These are phyloP conservation scores for Aristolochia fimbriata DNA, from an alignment of 164 flowering plant genomes.

Conservation along the genomic window DNA sequence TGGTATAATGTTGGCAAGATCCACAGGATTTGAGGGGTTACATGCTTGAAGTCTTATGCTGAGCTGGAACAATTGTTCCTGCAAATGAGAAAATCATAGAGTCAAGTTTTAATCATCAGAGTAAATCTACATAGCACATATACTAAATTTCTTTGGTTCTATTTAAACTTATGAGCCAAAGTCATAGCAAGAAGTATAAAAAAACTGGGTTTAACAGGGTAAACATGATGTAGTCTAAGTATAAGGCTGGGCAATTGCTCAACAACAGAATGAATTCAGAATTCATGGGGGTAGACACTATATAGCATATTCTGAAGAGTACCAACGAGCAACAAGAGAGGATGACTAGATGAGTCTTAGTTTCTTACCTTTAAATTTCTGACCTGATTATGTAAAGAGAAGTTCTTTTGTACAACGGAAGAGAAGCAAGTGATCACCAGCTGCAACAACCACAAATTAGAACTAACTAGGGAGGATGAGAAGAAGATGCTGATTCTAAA, in stretches of 20 bases:
- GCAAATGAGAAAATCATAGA: slow-evolving; percentile 10
- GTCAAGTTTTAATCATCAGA: neutral
- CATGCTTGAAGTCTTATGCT: slow-evolving; percentile 30
- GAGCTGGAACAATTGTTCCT: slow-evolving; percentile 40
- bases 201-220: too few species aligned
- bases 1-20: slow-evolving; percentile 9
- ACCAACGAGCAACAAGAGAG: neutral
- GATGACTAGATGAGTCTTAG: neutral
- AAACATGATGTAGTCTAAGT: neutral
- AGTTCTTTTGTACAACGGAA: slow-evolving; percentile 54
- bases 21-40: slow-evolving; percentile 18
- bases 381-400: slow-evolving; percentile 38
- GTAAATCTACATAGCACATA: neutral
- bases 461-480: neutral
- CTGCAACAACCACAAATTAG: slow-evolving; percentile 37
- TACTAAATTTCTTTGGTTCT: neutral
- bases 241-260: neutral
- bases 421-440: slow-evolving; percentile 58
- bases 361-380: slow-evolving; percentile 41
- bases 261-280: neutral
- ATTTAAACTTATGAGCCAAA: neutral
- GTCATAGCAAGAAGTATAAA: neutral
- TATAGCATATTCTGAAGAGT: neutral
- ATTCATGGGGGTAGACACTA: too few species aligned
- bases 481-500: neutral